A percentile compares a stretch with the other conserved stretches of the same genome.
These are phyloP conservation scores for Tetrastigma voinierianum DNA, from an alignment of 164 flowering plant species.

Conservation along the genomic window DNA sequence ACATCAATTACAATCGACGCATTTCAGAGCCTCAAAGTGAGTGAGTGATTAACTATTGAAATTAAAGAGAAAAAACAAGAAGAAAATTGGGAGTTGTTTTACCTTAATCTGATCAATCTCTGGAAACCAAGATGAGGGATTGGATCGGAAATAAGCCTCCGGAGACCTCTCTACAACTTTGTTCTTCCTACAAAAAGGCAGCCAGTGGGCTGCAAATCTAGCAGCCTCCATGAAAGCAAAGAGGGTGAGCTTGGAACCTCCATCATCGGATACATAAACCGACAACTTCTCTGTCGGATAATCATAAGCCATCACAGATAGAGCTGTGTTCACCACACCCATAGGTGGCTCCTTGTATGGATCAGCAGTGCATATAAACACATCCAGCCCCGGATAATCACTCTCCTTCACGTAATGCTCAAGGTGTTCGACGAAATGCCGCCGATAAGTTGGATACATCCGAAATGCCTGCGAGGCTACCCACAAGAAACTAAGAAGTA, in stretches of 20 bases:
- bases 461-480: too few relatives aligned
- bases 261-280: conserved; percentile 67
- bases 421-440: too few relatives aligned
- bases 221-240: conserved; percentile 68
- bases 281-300: conserved; percentile 56
- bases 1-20: too few relatives aligned
- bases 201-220: conserved; percentile 47
- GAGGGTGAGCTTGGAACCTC: conserved; percentile 55
- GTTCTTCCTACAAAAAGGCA: conserved; percentile 53
- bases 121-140: conserved; percentile 1
- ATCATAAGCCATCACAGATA: conserved; percentile 68
- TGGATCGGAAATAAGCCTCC: conserved; percentile 32
- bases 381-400: conserved; percentile 49
- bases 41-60: too few relatives aligned
- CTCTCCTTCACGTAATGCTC: too few relatives aligned
- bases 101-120: conserved; percentile 47
- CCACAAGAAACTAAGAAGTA: too few relatives aligned
- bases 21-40: too few relatives aligned
- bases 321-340: conserved; percentile 47
- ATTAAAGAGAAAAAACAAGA: too few relatives aligned
- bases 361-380: conserved; percentile 69
- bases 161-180: conserved; percentile 36
- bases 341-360: conserved; percentile 66
- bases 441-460: too few relatives aligned
- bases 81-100: neutral